phyloP scores from a whole-genome alignment of 2,329 filamentous ascomycete species.

The Xylaria sp. region DNA sequence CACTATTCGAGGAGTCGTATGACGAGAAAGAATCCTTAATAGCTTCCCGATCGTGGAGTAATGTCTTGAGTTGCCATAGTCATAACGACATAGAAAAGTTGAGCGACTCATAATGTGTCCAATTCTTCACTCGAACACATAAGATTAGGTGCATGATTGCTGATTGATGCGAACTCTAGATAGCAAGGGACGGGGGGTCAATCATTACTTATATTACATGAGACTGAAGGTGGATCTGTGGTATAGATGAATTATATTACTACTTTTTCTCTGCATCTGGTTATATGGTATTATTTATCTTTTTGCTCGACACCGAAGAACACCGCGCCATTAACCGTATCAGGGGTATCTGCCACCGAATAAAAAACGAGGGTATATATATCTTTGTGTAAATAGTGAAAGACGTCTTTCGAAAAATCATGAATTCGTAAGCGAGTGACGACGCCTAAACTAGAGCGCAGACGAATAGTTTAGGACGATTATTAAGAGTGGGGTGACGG shows the following conservation, averaged over 20 bases:
- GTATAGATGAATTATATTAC: slow-evolving; percentile 21
- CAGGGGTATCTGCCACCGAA: slow-evolving; percentile 25
- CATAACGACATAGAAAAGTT: too few species aligned
- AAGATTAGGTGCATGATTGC: too few species aligned
- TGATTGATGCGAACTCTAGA: not conserved
- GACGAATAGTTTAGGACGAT: not conserved
- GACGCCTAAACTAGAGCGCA: not conserved
- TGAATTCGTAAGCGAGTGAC: slow-evolving; percentile 24
- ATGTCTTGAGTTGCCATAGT: too few species aligned
- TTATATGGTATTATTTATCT: slow-evolving; percentile 1
- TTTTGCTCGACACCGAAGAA: slow-evolving; percentile 11
- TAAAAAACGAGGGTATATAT: slow-evolving; percentile 32
- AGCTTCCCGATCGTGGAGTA: too few species aligned
- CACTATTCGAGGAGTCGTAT: too few species aligned
- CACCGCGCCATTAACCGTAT: slow-evolving; percentile 14
- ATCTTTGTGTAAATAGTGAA: slow-evolving; percentile 4
- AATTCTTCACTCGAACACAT: too few species aligned
- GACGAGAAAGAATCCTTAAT: too few species aligned
- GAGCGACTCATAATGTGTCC: too few species aligned
- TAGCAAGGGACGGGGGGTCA: too few species aligned
- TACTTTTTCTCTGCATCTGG: slow-evolving; percentile 5
- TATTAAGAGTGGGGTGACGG: slow-evolving; percentile 7
- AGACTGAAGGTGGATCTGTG: too few species aligned
- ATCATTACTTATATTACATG: too few species aligned
- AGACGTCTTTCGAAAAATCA: slow-evolving; percentile 4